Base-by-base conservation (phyloP, 1,284 basidiomycete genomes). In the Ustilago lituana region DNA sequence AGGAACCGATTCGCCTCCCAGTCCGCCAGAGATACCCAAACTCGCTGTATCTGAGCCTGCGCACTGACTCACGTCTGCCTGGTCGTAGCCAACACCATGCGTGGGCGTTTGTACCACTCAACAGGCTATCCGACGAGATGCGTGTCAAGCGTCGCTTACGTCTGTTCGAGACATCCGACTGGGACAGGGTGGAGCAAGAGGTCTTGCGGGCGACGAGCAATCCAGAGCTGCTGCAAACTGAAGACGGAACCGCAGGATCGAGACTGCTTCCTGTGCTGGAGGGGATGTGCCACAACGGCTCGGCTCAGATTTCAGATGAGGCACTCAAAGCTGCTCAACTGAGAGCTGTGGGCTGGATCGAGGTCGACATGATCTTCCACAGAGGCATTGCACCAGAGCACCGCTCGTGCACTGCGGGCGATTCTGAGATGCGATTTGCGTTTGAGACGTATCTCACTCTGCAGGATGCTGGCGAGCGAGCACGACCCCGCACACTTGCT, bases 361-460 rank as follows among this genome's bases (percentile, higher is more conserved):
- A 80, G 40, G 48, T 80, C 27, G 63, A 67, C 15, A 31, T 76
- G 37, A 68, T 71, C 44, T 77, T 73, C 63, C 58, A 72, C 27
- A 49, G 67, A 14, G 78, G 78, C 3, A 65, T 78, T 17, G 67
- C 52, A 8, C 62, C 55, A 2, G 74, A 76, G 48, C 77, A 78
- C 27, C 37, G 61, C 8, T 51, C 61, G 24, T 62, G 74, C 39
- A 52, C 61, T 8, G 60, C 69, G 6, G 76, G 74, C 19, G 77
- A 80, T 27, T 24, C 49, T 22, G 75, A 78, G 65, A 55, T 80
- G 64, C 69, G 78, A 9, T 71, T 59, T 27, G 74, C 68, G 3
- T 73, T 51, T 47, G 75, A 78, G 19, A 65, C 70, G n/a, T 74
- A 69, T 49, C 51, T 66, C 35, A 56, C 74, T 17, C 44, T 72